phyloP scores from a whole-genome alignment of 2,329 filamentous ascomycete species.

The Xylariaceae sp. region DNA sequence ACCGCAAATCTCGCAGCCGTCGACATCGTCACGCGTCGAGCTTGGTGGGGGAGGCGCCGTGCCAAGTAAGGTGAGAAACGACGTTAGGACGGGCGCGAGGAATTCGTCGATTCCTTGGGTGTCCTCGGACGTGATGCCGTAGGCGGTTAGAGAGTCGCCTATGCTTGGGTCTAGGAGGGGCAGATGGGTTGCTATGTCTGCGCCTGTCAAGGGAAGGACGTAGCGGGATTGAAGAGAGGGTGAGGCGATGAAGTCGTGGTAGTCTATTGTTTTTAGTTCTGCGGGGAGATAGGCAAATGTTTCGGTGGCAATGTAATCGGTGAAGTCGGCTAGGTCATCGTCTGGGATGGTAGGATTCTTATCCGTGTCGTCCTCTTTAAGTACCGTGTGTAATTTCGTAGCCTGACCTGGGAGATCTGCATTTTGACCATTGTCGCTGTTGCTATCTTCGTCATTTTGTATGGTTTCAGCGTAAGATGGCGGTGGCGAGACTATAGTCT shows the following conservation, averaged over 20 bases:
- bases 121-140: slow-evolving; percentile 63
- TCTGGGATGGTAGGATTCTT: slow-evolving; percentile 42
- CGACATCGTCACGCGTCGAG: slow-evolving; percentile 58
- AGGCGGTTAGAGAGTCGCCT: slow-evolving; percentile 71
- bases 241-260: slow-evolving; percentile 61
- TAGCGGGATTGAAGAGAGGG: slow-evolving; percentile 61
- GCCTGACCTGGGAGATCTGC: not conserved
- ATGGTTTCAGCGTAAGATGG: not conserved
- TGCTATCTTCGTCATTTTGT: not conserved
- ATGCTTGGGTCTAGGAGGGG: slow-evolving; percentile 64
- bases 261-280: slow-evolving; percentile 66
- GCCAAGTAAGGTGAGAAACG: slow-evolving; percentile 65
- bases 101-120: slow-evolving; percentile 59
- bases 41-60: slow-evolving; percentile 69
- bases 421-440: not conserved
- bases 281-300: slow-evolving; percentile 71
- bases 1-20: slow-evolving; percentile 77
- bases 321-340: slow-evolving; percentile 79
- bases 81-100: slow-evolving; percentile 66
- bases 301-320: slow-evolving; percentile 76
- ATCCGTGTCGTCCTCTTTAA: slow-evolving; percentile 38
- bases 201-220: slow-evolving; percentile 59
- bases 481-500: slow-evolving; percentile 15
- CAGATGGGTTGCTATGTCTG: slow-evolving; percentile 58
- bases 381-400: not conserved